phyloP scores from a whole-genome alignment of 164 flowering plant genomes.

The Chimonanthus salicifolius region DNA sequence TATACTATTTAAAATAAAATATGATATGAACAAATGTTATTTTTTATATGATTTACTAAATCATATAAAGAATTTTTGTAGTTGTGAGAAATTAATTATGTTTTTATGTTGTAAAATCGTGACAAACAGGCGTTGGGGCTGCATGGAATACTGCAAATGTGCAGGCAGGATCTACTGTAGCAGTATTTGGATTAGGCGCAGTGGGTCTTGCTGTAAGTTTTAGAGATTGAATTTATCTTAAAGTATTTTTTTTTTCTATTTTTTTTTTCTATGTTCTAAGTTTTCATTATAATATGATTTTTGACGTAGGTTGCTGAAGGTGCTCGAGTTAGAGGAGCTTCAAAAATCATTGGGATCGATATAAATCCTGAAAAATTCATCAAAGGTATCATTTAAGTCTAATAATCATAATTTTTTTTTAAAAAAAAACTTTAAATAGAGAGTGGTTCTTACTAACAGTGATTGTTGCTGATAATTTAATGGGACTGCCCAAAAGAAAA shows the following conservation, averaged over 20 bases:
- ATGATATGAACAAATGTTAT: no score
- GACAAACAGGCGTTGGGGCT: constrained; percentile 52
- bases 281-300: background rate
- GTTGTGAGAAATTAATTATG: background rate
- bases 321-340: constrained; percentile 58
- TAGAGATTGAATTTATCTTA: background rate
- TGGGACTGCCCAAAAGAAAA: no score
- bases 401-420: no score
- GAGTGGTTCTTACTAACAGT: no score
- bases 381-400: constrained; percentile 31
- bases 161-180: constrained; percentile 48
- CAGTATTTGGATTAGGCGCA: constrained; percentile 69
- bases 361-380: constrained; percentile 44
- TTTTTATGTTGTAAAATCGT: background rate
- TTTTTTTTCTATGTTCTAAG: background rate
- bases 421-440: no score
- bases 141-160: constrained; percentile 79
- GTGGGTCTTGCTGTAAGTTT: constrained; percentile 70
- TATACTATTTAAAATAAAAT: no score
- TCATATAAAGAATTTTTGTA: no score
- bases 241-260: background rate
- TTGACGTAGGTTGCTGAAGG: constrained; percentile 59
- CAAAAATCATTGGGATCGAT: constrained; percentile 69
- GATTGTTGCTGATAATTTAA: no score
- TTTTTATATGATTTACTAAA: no score